Evolutionary conservation across 2,329 filamentous ascomycete species (phyloP), one percentile per base, ranked within the genome.

Genomic region (Penicillium hordei): DNA sequence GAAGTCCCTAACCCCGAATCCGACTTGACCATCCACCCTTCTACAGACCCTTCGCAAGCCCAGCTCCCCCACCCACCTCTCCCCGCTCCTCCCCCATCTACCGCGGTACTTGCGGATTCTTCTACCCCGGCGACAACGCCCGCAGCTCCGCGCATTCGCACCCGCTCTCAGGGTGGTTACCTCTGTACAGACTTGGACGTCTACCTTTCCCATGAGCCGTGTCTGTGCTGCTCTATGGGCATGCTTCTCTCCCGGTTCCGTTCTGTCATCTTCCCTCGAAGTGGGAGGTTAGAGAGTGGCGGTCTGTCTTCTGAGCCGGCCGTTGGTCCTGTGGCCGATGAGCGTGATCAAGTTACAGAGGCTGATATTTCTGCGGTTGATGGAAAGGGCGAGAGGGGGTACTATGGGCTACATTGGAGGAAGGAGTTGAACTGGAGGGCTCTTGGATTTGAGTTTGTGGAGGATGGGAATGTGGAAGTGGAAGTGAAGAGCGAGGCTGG

Each of bases 191-290:
- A 91, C 54, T 83, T 99, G 31, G 93, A 97, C 75, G 84, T 99
- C 56, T 97, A 97, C 77, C 82, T 95, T 60, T 96, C 93, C 2
- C 93, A 97, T 70, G 94, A 99, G 76, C 94, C 94, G 5, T 99
- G 94, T 72, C 85, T 96, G 59, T 95, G 96, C 85, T 99, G 94
- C 76, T 91, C 90, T 36, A 97, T 97, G 94, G 94, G 91, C 1
- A 89, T 97, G 66, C 82, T 97, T 23, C 93, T 97, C 72, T 97
- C 93, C 9, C 86, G 94, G 50, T 96, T 99, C 82, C 88, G 90
- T 44, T 87, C 89, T 52, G 89, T 93, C 51, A 83, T 96, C 39
- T 96, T 96, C 75, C 68, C 70, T 0, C 65, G 71, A 4, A 43
- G 55, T 0, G 86, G 85, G 62, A 85, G 90, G 55, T 94, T 96